Evolutionary conservation across 2,329 filamentous ascomycete species (phyloP).

Genomic region (Paracoccidioides brasiliensis): DNA sequence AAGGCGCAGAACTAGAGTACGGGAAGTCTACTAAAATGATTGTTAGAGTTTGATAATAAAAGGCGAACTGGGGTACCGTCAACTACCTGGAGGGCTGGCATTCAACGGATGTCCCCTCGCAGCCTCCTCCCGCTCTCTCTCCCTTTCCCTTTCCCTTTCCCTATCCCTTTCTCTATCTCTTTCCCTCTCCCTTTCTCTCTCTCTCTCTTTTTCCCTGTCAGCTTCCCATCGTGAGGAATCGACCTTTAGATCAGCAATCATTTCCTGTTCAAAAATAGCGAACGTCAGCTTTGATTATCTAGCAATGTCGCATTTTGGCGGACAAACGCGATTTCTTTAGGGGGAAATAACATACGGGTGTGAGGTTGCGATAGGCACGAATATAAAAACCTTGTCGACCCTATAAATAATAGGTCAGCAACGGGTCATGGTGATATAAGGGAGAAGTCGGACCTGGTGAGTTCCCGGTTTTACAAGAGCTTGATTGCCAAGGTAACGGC

Average conservation of each 20-base stretch:
- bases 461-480: conserved; percentile 62
- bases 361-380: conserved; percentile 65
- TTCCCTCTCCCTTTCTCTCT: too few relatives aligned
- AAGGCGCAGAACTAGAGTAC: conserved; percentile 23
- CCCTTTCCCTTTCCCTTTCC: too few relatives aligned
- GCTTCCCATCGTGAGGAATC: conserved; percentile 41
- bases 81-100: conserved; percentile 25
- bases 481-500: conserved; percentile 72
- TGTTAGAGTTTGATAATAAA: conserved; percentile 9
- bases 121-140: conserved; percentile 12
- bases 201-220: conserved; percentile 12
- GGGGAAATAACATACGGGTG: conserved; percentile 43
- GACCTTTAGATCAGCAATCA: conserved; percentile 42
- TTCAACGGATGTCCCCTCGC: conserved; percentile 29
- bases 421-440: conserved; percentile 11
- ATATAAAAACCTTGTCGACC: conserved; percentile 61
- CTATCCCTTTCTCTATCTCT: too few relatives aligned
- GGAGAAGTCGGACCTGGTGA: conserved; percentile 49
- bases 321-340: neutral
- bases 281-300: neutral
- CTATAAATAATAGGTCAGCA: conserved; percentile 34
- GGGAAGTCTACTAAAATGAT: conserved; percentile 27
- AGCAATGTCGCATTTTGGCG: too few relatives aligned
- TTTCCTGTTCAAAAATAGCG: conserved; percentile 29
- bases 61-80: too few relatives aligned